These are phyloP conservation scores for Phragmites australis DNA, from an alignment of 176 grass and related monocot genomes.

Conservation along the genomic window DNA sequence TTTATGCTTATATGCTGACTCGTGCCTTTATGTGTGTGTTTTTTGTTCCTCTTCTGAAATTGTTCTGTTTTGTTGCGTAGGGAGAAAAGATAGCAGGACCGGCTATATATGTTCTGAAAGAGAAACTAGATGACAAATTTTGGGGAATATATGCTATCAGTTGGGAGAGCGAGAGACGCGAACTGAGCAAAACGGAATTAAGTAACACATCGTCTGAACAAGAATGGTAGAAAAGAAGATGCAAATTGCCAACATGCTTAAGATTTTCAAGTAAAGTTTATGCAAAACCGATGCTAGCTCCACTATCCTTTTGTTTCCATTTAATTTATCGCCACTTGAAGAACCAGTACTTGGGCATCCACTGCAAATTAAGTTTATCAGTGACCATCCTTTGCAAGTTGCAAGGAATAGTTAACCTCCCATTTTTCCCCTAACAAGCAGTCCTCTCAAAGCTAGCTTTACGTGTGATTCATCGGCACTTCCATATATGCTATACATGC, in stretches of 20 bases:
- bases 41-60: neutral
- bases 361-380: neutral
- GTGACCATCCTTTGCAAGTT: neutral
- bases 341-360: neutral
- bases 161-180: neutral
- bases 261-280: slow-evolving; percentile 13
- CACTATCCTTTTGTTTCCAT: neutral
- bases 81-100: neutral
- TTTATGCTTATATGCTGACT: neutral
- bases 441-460: neutral
- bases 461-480: too few relatives aligned
- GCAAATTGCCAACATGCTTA: neutral
- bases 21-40: too few relatives aligned
- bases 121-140: neutral
- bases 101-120: neutral
- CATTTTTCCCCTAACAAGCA: neutral
- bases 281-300: slow-evolving; percentile 21
- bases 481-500: neutral
- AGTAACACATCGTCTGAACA: neutral
- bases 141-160: neutral
- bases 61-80: neutral
- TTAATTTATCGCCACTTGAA: neutral
- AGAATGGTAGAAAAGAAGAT: neutral
- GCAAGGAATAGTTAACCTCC: neutral
- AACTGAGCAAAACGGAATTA: neutral